A percentile compares a stretch with the other conserved stretches of the same genome.
phyloP scores from a whole-genome alignment of 345 rosid genomes.

The Chamaenerion angustifolium region DNA sequence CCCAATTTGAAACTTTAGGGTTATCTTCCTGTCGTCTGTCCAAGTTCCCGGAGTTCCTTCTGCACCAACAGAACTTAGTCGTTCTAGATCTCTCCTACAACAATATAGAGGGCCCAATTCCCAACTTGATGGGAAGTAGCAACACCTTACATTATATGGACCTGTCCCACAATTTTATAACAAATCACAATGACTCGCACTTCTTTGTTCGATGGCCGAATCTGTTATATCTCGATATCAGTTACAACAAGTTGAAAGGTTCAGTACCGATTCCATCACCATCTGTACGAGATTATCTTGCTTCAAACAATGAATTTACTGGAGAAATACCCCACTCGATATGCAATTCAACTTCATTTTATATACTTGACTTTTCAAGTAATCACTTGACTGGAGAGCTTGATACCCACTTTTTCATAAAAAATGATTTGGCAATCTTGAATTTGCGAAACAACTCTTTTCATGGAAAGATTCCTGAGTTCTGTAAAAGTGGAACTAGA shows the following conservation, averaged over 20 bases:
- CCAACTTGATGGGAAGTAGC: constrained; percentile 6
- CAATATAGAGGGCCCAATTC: constrained; percentile 11
- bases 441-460: constrained; percentile 12
- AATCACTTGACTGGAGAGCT: constrained; percentile 11
- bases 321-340: constrained; percentile 9
- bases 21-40: constrained; percentile 11
- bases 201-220: not conserved
- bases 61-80: not conserved
- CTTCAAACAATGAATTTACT: constrained; percentile 9
- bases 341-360: constrained; percentile 6
- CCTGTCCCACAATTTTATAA: constrained; percentile 8
- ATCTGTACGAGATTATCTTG: fast-evolving
- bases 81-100: constrained; percentile 6
- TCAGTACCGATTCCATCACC: constrained; percentile 9
- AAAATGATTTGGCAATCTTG: not conserved
- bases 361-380: constrained; percentile 5
- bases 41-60: constrained; percentile 15
- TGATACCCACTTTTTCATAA: constrained; percentile 17
- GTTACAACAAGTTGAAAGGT: constrained; percentile 11
- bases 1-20: fast-evolving
- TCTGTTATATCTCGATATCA: not conserved
- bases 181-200: not conserved
- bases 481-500: not conserved
- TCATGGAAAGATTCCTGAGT: constrained; percentile 6
- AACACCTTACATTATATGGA: not conserved